phyloP scores from a whole-genome alignment of 805 yeast species.

The Kodamaea hsintzibuensis region DNA sequence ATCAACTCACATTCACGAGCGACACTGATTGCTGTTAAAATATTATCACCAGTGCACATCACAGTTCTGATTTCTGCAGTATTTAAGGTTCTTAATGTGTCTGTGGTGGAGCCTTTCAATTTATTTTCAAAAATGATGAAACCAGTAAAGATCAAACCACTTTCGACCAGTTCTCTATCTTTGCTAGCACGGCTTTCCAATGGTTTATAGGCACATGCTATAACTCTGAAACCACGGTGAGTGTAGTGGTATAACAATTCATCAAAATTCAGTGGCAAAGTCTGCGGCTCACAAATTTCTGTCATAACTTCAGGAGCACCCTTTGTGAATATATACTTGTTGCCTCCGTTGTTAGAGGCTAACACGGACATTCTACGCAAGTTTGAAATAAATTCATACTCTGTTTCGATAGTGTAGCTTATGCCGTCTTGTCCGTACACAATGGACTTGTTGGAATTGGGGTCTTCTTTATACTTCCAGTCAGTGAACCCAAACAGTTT shows the following conservation, averaged over 20 bases:
- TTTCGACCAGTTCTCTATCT: slow-evolving; percentile 68
- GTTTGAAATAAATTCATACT: slow-evolving; percentile 82
- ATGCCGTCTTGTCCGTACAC: slow-evolving; percentile 7
- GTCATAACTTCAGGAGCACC: slow-evolving; percentile 97
- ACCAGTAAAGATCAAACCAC: slow-evolving; percentile 72
- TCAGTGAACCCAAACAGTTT: slow-evolving; percentile 91
- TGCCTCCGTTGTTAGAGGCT: slow-evolving; percentile 16
- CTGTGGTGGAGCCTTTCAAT: slow-evolving; percentile 66
- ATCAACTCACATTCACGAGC: slow-evolving; percentile 81
- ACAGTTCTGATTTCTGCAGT: slow-evolving; percentile 77
- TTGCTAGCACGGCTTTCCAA: background rate
- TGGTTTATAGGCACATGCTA: slow-evolving; percentile 82
- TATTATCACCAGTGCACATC: slow-evolving; percentile 98
- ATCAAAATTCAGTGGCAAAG: slow-evolving; percentile 75
- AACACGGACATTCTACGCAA: slow-evolving; percentile 90
- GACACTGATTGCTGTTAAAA: slow-evolving; percentile 91
- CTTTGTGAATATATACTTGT: slow-evolving; percentile 56
- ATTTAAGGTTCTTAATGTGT: slow-evolving; percentile 58
- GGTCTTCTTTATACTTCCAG: slow-evolving; percentile 76
- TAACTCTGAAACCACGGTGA: slow-evolving; percentile 91
- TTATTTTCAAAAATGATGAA: slow-evolving; percentile 92
- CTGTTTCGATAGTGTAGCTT: slow-evolving; percentile 38
- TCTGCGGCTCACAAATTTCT: slow-evolving; percentile 67
- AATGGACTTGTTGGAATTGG: slow-evolving; percentile 30
- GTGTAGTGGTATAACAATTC: slow-evolving; percentile 81